Conservation (phyloP, 2,329 filamentous ascomycete species). For the Sarocladiaceae sp. region DNA sequence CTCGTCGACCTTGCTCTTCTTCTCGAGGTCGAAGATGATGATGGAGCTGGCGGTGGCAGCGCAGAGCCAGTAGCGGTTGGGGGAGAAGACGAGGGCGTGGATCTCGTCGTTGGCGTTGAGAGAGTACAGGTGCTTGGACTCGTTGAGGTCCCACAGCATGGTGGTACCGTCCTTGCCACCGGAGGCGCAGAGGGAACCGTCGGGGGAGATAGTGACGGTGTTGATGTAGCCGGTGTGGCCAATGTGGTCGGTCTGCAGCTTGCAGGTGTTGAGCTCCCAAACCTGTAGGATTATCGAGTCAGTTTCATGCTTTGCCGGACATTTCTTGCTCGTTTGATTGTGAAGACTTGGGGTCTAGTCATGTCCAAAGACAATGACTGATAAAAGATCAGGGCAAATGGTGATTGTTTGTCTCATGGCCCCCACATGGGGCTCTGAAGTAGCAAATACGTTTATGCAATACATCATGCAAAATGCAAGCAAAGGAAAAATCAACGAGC, state of each 20-base stretch:
- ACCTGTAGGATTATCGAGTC: constrained; percentile 53
- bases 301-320: constrained; percentile 3
- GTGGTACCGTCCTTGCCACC: constrained; percentile 99
- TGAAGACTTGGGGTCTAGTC: background rate
- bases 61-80: constrained; percentile 99
- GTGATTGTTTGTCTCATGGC: constrained; percentile 97
- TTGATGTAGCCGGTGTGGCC: constrained; percentile 99
- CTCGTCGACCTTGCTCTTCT: constrained; percentile 99
- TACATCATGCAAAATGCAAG: constrained; percentile 72
- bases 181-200: constrained; percentile 97
- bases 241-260: constrained; percentile 99
- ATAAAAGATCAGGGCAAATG: constrained; percentile 72
- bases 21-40: constrained; percentile 99
- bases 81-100: constrained; percentile 99
- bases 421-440: constrained; percentile 86
- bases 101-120: constrained; percentile 99
- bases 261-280: constrained; percentile 99
- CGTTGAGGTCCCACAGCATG: constrained; percentile 99
- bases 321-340: background rate
- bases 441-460: constrained; percentile 99
- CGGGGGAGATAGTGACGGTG: constrained; percentile 99
- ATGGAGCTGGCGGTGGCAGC: constrained; percentile 95
- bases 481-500: constrained; percentile 6
- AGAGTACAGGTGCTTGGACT: constrained; percentile 99
- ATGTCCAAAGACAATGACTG: constrained; percentile 11